Evolutionary conservation across 2,329 filamentous ascomycete genomes (phyloP), one percentile per base, ranked within the genome.

Genomic region (Plenodomus tracheiphilus): DNA sequence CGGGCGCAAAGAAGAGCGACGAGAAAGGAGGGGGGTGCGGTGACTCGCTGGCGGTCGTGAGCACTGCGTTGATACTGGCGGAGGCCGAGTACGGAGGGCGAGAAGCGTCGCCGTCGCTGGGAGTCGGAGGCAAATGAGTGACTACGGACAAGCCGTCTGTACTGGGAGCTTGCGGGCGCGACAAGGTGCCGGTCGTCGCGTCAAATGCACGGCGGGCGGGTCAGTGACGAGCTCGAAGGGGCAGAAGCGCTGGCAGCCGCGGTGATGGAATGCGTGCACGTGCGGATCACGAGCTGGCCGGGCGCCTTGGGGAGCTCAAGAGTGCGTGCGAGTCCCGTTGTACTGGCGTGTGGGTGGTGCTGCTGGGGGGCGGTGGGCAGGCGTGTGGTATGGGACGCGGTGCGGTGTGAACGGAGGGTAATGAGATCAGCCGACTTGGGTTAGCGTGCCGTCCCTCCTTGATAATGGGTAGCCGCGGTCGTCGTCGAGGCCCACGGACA

Each of bases 11-110:
- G 71, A 83, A 84, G 67, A 85, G 81, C 28, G 83, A 84, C 49
- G 82, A 85, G 73, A 86, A 86, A 53, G 84, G 81, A 54, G 84
- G 84, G 54, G 84, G 83, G 49, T 76, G 73, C 48, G 76, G 74
- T 52, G 81, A 82, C 56, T 81, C 77, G 68, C 77, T 74, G 69
- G 71, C 72, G 41, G 79, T 76, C 36, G 77, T 73, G 51, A 68
- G 54, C 39, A 54, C 62, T 43, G 61, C 46, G 53, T 56, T 56
- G 54, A 63, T 61, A 46, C 77, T 76, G 46, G 75, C 68, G 47
- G 65, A 47, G 42, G 68, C 58, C 21, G 63, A 53, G 61, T 65
- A 70, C 13, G 51, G 61, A 22, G 66, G 61, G 38, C 58, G 64
- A 15, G 58, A 43, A 39, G 59, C 45, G 53, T 62, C 59, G 64